phyloP scores from a whole-genome alignment of 2,329 filamentous ascomycete species.

The Xylariomycetidae sp. region DNA sequence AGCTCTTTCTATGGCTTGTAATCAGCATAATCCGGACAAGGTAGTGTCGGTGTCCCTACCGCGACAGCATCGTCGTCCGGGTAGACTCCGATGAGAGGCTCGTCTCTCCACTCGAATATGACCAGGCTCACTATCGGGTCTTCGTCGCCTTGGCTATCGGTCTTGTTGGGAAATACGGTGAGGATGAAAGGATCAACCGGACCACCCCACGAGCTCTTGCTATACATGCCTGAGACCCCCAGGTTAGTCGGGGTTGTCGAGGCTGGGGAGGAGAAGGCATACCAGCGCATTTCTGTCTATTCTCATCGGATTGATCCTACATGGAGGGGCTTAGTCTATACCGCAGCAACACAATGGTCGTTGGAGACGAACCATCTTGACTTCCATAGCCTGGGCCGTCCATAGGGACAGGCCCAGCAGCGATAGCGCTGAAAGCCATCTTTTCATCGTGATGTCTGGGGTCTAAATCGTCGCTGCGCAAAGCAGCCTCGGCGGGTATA shows the following conservation, averaged over 20 bases:
- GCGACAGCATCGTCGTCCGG: conserved; percentile 46
- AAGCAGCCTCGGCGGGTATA: conserved; percentile 23
- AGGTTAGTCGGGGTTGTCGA: conserved; percentile 4
- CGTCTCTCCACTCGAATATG: conserved; percentile 92
- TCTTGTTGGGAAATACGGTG: conserved; percentile 65
- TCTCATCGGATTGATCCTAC: conserved; percentile 69
- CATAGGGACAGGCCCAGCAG: conserved; percentile 48
- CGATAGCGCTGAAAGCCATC: conserved; percentile 43
- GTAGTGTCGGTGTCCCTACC: conserved; percentile 33
- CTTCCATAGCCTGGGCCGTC: conserved; percentile 51
- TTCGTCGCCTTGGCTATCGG: conserved; percentile 49
- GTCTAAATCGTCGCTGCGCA: conserved; percentile 16
- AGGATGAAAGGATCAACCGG: conserved; percentile 83
- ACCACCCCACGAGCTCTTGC: conserved; percentile 81
- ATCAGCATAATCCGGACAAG: neutral
- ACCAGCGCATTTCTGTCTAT: conserved; percentile 74
- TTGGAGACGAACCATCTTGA: conserved; percentile 43
- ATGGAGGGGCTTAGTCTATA: conserved; percentile 8
- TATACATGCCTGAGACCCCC: conserved; percentile 79
- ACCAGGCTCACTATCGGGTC: conserved; percentile 78
- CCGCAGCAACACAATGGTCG: conserved; percentile 1
- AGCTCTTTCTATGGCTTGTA: conserved; percentile 44
- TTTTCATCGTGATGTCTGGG: conserved; percentile 43
- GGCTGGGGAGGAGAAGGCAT: conserved; percentile 16
- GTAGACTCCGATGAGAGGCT: conserved; percentile 67